Conservation (phyloP, 345 rosid genomes). For the Heritiera fomes region DNA sequence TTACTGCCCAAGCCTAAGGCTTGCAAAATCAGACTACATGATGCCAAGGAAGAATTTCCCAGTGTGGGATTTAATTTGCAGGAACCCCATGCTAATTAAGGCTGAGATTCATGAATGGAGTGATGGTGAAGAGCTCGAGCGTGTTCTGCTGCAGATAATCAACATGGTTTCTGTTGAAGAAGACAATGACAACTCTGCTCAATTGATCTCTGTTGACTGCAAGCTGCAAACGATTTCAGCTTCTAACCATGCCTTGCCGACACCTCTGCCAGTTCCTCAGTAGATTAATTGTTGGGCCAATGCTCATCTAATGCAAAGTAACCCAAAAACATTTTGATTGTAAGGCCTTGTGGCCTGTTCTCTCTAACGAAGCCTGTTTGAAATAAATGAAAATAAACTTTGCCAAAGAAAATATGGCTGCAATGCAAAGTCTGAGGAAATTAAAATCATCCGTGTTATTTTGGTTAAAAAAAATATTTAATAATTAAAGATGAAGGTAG, state of each 20-base stretch:
- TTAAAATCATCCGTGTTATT: too few species aligned
- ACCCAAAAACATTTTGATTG: neutral
- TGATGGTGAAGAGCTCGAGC: constrained; percentile 66
- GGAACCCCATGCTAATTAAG: constrained; percentile 51
- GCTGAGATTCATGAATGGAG: constrained; percentile 75
- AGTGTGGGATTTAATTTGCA: constrained; percentile 67
- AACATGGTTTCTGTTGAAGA: constrained; percentile 27
- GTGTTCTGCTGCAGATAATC: constrained; percentile 40
- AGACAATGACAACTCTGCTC: neutral
- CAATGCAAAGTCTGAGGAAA: too few species aligned
- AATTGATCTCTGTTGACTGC: constrained; percentile 46
- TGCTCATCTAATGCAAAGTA: neutral
- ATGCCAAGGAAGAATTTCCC: constrained; percentile 94
- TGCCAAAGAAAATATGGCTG: too few species aligned
- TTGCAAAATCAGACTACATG: constrained; percentile 45
- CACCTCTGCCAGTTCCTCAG: constrained; percentile 45
- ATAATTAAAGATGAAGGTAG: too few species aligned
- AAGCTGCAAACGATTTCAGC: constrained; percentile 45
- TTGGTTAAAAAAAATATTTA: too few species aligned
- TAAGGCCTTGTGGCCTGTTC: neutral
- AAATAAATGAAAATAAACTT: constrained; percentile 42
- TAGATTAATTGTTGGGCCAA: constrained; percentile 17
- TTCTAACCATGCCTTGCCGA: constrained; percentile 35
- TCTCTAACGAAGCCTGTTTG: neutral
- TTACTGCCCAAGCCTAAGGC: constrained; percentile 81